Evolutionary conservation across 495 filamentous ascomycete genomes (phyloP).

Genomic region (Penicillium steckii): DNA sequence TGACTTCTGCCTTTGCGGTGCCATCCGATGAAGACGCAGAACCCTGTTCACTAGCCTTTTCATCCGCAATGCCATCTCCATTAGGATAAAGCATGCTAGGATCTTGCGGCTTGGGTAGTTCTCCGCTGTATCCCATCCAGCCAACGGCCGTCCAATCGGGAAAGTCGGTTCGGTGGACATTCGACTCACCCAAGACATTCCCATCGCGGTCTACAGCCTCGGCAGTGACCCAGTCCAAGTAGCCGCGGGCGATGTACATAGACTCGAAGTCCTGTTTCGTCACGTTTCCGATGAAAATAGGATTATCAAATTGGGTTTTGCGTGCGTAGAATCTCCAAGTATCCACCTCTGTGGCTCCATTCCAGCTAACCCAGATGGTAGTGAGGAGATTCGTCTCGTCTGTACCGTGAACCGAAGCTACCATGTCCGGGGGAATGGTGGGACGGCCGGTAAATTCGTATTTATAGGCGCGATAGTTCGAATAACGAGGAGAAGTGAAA

Average conservation of each 20-base stretch:
- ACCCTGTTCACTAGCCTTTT: not conserved
- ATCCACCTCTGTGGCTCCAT: conserved; percentile 44
- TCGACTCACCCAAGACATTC: conserved; percentile 17
- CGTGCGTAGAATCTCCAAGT: conserved; percentile 38
- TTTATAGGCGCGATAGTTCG: conserved; percentile 36
- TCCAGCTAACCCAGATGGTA: conserved; percentile 43
- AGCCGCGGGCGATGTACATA: conserved; percentile 31
- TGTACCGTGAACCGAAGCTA: conserved; percentile 27
- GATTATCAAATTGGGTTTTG: conserved; percentile 21
- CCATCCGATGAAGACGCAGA: conserved; percentile 2
- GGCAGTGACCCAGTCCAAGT: conserved; percentile 49
- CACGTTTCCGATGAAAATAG: conserved; percentile 24
- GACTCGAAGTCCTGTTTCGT: conserved; percentile 30
- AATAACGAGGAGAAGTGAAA: conserved; percentile 27
- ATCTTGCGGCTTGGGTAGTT: conserved; percentile 15
- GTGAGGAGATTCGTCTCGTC: conserved; percentile 30
- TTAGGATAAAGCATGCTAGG: conserved; percentile 9
- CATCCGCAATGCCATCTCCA: not conserved
- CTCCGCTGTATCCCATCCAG: conserved; percentile 9
- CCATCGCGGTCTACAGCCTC: conserved; percentile 32
- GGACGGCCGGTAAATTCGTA: conserved; percentile 32
- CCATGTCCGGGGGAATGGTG: conserved; percentile 22
- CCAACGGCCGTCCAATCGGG: conserved; percentile 21
- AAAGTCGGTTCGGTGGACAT: conserved; percentile 17
- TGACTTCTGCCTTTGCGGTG: conserved; percentile 14